Percentiles rank a stretch among this genome's conserved stretches.
Conservation (phyloP, 352 stramenopile genomes). For the Halophytophthora polymorphica region DNA sequence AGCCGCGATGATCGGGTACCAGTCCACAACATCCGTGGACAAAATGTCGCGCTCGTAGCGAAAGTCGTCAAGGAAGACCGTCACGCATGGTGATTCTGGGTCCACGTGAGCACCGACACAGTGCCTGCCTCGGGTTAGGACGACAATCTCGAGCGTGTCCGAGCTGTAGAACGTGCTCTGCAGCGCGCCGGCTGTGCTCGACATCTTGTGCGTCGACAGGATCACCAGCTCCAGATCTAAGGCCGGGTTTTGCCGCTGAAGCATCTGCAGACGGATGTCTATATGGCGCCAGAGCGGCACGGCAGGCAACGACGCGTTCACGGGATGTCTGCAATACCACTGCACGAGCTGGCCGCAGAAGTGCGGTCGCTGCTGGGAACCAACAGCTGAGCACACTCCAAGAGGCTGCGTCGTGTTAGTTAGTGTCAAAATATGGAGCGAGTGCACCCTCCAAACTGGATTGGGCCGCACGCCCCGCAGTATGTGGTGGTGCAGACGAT, state of each 20-base stretch:
- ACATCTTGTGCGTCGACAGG: slow-evolving; percentile 14
- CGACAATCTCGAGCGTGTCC: slow-evolving; percentile 23
- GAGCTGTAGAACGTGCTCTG: slow-evolving; percentile 5
- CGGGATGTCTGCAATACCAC: slow-evolving; percentile 17
- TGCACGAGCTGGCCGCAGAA: slow-evolving; percentile 25
- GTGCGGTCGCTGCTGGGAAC: slow-evolving; percentile 2
- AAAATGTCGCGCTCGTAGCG: slow-evolving; percentile 41
- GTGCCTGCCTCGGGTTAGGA: slow-evolving; percentile 21
- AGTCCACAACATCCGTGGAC: slow-evolving; percentile 32
- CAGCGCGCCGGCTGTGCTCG: slow-evolving; percentile 1
- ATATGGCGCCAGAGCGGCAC: slow-evolving; percentile 33
- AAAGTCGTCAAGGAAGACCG: slow-evolving; percentile 51
- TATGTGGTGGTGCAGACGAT: slow-evolving; percentile 32
- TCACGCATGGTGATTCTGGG: slow-evolving; percentile 11
- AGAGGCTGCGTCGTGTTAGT: not conserved
- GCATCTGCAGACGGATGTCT: slow-evolving; percentile 9
- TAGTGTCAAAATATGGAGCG: slow-evolving; percentile 16
- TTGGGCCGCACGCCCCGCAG: slow-evolving; percentile 7
- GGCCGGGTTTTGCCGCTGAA: slow-evolving; percentile 20
- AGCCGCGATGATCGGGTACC: slow-evolving; percentile 23
- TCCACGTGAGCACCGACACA: slow-evolving; percentile 1
- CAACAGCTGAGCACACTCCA: slow-evolving; percentile 7
- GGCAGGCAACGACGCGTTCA: slow-evolving; percentile 4
- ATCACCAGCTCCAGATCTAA: slow-evolving; percentile 29
- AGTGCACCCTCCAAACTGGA: slow-evolving; percentile 17